Percentiles rank a stretch among this genome's conserved stretches.
Conservation (phyloP, 495 filamentous ascomycete genomes). For the Jackrogersella minutella region DNA sequence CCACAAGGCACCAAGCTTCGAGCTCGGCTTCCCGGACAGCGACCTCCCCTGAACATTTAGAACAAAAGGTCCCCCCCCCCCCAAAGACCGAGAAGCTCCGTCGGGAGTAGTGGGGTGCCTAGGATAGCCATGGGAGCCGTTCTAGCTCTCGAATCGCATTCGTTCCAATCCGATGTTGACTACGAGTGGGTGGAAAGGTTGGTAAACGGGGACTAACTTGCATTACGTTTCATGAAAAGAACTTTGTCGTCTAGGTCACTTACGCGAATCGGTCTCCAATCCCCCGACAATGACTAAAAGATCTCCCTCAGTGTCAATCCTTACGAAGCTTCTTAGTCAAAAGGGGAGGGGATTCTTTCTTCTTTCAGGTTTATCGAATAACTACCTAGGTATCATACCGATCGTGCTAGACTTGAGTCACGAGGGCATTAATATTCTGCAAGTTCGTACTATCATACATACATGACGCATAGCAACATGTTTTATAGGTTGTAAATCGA, state of each 20-base stretch:
- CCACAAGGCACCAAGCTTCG: constrained; percentile 17
- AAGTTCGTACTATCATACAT: constrained; percentile 26
- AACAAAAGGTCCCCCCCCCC: background rate
- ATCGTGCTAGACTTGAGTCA: constrained; percentile 33
- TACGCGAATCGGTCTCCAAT: constrained; percentile 35
- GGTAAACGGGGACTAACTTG: constrained; percentile 18
- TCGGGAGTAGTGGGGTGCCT: constrained; percentile 23
- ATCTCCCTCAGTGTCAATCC: background rate
- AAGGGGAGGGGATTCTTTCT: background rate
- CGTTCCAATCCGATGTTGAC: constrained; percentile 13
- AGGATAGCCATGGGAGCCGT: constrained; percentile 23
- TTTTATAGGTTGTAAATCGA: constrained; percentile 26
- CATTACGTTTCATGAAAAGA: constrained; percentile 30
- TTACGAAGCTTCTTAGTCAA: background rate
- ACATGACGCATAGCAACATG: constrained; percentile 21
- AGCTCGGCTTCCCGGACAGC: constrained; percentile 37
- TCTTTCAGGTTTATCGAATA: background rate
- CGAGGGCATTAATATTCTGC: constrained; percentile 34
- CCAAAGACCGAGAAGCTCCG: constrained; percentile 29
- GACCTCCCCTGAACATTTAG: constrained; percentile 14
- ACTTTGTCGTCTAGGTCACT: constrained; percentile 14
- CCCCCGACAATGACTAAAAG: constrained; percentile 32
- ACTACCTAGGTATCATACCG: background rate
- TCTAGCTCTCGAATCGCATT: constrained; percentile 28
- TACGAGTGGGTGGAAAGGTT: background rate